phyloP scores from a whole-genome alignment of 139 green algal species.

The Chlorella sp. region DNA sequence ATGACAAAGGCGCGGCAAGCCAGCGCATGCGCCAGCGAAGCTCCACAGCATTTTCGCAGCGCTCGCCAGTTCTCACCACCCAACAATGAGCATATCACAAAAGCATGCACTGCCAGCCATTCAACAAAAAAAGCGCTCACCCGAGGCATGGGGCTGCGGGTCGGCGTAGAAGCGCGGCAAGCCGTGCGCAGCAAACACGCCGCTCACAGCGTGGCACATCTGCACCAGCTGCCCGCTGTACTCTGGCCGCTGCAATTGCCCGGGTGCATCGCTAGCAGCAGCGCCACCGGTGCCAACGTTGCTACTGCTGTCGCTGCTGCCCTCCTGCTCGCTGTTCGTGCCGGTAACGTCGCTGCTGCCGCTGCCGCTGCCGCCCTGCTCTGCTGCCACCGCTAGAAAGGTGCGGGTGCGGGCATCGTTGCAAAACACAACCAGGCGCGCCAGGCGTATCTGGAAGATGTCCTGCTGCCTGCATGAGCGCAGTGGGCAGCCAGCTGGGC shows the following conservation, averaged over 20 bases:
- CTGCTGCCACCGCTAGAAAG: slow-evolving; percentile 43
- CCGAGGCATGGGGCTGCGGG: slow-evolving; percentile 30
- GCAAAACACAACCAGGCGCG: slow-evolving; percentile 31
- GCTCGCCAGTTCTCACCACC: too few relatives aligned
- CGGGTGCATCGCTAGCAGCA: neutral
- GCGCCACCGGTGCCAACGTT: neutral
- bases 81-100: too few relatives aligned
- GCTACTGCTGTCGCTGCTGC: neutral
- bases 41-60: too few relatives aligned
- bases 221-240: slow-evolving; percentile 24
- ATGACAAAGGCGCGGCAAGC: too few relatives aligned
- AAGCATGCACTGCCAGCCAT: too few relatives aligned
- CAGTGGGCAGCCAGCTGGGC: neutral
- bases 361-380: neutral
- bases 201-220: slow-evolving; percentile 11
- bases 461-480: slow-evolving; percentile 23
- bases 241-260: neutral
- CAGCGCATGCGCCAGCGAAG: too few relatives aligned
- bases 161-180: slow-evolving; percentile 36
- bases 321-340: neutral
- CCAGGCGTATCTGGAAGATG: slow-evolving; percentile 13
- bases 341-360: neutral
- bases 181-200: slow-evolving; percentile 24
- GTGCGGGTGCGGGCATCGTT: slow-evolving; percentile 57
- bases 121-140: neutral